Percentiles rank a stretch among this genome's conserved stretches.
phyloP scores from a whole-genome alignment of 1,284 basidiomycete species.

The Mycosarcoma maydis region DNA sequence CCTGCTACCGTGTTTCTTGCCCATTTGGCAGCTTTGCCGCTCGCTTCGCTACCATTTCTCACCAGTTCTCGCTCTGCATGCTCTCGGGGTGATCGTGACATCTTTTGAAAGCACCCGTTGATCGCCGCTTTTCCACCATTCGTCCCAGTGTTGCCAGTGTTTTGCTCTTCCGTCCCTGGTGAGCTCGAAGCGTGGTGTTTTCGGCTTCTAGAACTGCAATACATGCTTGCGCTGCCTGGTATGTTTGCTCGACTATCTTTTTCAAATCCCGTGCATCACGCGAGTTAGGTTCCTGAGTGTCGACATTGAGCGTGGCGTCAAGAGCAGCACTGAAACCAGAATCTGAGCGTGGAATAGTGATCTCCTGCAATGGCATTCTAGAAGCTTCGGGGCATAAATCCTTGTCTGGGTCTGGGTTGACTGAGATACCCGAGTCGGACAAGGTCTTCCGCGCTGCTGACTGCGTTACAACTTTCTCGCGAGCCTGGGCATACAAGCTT shows the following conservation, averaged over 20 bases:
- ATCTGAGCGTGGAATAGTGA: too few species aligned
- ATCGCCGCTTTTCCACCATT: neutral
- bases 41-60: too few species aligned
- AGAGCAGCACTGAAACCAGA: too few species aligned
- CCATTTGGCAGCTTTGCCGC: too few species aligned
- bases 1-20: too few species aligned
- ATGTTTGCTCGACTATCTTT: too few species aligned
- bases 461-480: constrained; percentile 1
- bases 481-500: constrained; percentile 13
- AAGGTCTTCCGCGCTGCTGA: constrained; percentile 3
- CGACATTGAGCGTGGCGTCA: neutral
- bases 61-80: constrained; percentile 8
- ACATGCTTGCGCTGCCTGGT: neutral
- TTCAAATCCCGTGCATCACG: neutral
- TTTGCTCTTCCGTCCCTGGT: neutral
- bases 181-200: neutral
- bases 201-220: constrained; percentile 1
- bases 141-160: neutral
- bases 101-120: neutral
- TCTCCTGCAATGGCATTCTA: neutral
- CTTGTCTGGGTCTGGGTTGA: constrained; percentile 1
- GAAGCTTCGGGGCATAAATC: constrained; percentile 4
- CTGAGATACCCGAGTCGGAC: constrained; percentile 2
- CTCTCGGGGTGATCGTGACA: constrained; percentile 9
- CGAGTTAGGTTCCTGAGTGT: neutral